phyloP scores from a whole-genome alignment of 164 flowering plant genomes.

The Cinnamomum chago region DNA sequence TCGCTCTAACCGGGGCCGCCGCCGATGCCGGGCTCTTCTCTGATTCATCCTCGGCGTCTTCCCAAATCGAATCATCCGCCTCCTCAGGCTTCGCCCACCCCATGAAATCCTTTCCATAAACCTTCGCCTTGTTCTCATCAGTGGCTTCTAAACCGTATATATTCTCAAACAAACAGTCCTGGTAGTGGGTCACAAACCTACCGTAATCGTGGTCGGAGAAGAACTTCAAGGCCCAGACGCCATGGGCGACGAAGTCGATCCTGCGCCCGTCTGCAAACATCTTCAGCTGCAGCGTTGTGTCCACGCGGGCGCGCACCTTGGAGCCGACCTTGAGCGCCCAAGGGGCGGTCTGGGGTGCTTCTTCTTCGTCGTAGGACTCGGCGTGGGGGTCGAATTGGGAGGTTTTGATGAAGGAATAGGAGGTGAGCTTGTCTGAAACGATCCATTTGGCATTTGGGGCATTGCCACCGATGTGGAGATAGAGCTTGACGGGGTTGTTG shows the following conservation, averaged over 20 bases:
- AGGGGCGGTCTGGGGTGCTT: conserved; percentile 25
- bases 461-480: conserved; percentile 57
- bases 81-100: conserved; percentile 89
- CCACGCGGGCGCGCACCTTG: conserved; percentile 43
- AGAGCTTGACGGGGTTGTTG: conserved; percentile 59
- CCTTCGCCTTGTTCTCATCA: conserved; percentile 68
- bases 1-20: conserved; percentile 34
- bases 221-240: conserved; percentile 90
- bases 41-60: conserved; percentile 64
- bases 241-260: conserved; percentile 56
- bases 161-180: conserved; percentile 90
- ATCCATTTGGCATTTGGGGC: conserved; percentile 80
- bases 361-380: conserved; percentile 28
- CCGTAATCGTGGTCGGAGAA: conserved; percentile 49
- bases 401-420: conserved; percentile 34
- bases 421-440: conserved; percentile 56
- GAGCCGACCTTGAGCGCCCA: conserved; percentile 62
- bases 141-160: conserved; percentile 55
- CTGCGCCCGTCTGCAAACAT: conserved; percentile 54
- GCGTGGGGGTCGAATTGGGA: background rate
- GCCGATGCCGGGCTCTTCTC: conserved; percentile 29
- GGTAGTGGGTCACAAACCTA: conserved; percentile 48
- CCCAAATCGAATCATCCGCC: conserved; percentile 96
- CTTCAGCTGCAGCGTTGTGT: conserved; percentile 56
- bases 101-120: conserved; percentile 89